Evolutionary conservation across 352 stramenopile species (phyloP).

Genomic region (Chrysophaeum taylorii): DNA sequence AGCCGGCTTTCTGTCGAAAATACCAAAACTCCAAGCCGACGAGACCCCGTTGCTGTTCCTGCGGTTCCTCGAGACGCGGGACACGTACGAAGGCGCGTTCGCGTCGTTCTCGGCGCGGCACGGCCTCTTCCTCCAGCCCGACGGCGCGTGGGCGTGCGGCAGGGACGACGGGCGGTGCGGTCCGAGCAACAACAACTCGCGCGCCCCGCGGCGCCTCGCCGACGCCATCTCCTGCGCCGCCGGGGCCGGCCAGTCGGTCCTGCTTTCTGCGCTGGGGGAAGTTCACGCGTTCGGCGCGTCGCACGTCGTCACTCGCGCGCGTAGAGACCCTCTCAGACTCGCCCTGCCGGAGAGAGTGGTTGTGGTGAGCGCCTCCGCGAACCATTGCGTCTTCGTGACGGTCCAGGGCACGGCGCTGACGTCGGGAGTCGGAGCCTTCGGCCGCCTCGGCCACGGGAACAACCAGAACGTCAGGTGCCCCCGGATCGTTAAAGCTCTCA

Average conservation of each 20-base stretch:
- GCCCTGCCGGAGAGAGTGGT: background rate
- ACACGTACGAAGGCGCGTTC: background rate
- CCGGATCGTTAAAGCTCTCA: background rate
- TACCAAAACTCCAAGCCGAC: no score
- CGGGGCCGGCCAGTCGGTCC: background rate
- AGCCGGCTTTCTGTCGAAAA: no score
- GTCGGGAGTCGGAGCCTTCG: background rate
- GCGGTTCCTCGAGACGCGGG: constrained; percentile 5
- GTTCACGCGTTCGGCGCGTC: background rate
- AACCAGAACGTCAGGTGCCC: background rate
- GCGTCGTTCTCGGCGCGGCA: constrained; percentile 7
- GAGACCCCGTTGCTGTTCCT: constrained; percentile 1
- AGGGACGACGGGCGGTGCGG: constrained; percentile 4
- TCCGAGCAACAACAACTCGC: background rate
- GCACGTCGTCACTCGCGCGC: background rate
- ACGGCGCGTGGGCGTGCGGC: background rate
- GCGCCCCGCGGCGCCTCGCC: background rate
- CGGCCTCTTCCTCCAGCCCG: background rate
- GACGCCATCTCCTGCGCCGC: background rate
- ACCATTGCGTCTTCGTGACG: constrained; percentile 7
- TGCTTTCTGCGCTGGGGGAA: background rate
- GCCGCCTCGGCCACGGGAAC: constrained; percentile 5
- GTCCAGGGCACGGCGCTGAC: background rate
- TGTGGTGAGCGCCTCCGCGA: background rate
- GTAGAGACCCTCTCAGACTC: background rate